Conservation (phyloP, 805 yeast genomes). For the Candida nitratophila region DNA sequence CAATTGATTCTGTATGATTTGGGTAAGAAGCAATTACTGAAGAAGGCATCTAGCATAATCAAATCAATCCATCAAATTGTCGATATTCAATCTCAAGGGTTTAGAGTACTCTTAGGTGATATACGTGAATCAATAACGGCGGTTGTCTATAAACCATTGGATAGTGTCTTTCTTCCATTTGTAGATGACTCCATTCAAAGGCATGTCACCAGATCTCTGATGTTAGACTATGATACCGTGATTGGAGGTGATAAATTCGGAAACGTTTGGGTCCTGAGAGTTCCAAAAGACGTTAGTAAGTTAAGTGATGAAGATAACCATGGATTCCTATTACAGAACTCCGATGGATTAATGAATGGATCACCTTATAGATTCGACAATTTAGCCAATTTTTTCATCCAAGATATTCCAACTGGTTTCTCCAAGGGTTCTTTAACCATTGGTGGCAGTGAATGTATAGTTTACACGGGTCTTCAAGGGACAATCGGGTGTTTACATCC, state of each 20-base stretch:
- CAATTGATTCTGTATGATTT: constrained; percentile 56
- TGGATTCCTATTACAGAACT: constrained; percentile 30
- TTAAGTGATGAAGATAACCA: constrained; percentile 45
- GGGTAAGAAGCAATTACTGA: constrained; percentile 74
- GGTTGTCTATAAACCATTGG: constrained; percentile 40
- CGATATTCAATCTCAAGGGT: constrained; percentile 46
- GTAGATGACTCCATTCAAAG: constrained; percentile 66
- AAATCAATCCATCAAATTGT: constrained; percentile 42
- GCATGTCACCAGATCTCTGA: constrained; percentile 51
- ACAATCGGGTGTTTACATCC: constrained; percentile 73
- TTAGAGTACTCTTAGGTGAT: constrained; percentile 67
- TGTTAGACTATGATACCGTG: constrained; percentile 70
- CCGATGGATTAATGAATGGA: constrained; percentile 36
- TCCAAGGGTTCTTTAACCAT: constrained; percentile 43
- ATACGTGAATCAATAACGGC: constrained; percentile 56
- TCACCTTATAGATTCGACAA: constrained; percentile 43
- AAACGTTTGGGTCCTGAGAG: constrained; percentile 59
- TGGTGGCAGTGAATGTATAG: constrained; percentile 59
- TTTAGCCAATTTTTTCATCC: constrained; percentile 53
- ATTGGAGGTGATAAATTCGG: constrained; percentile 88
- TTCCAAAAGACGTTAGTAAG: constrained; percentile 42
- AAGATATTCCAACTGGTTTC: constrained; percentile 66
- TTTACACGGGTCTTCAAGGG: constrained; percentile 79
- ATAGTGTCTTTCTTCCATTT: constrained; percentile 50
- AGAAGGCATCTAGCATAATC: constrained; percentile 48